phyloP scores from a whole-genome alignment of 1,284 basidiomycete species.

The Cryptococcus sp. region DNA sequence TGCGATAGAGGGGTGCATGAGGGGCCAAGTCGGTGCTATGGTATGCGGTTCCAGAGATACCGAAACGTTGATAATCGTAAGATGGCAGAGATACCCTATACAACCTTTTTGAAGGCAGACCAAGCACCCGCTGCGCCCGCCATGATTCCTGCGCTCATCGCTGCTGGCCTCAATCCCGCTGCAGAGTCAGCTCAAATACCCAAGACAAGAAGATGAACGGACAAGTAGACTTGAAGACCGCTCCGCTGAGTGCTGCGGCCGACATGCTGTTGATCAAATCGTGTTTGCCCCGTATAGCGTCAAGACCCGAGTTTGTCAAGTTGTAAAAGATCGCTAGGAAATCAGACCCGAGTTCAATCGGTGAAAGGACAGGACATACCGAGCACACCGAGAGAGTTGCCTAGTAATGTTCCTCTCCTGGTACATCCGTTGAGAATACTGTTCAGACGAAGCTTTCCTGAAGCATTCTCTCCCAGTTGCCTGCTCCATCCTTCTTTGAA shows the following conservation, averaged over 20 bases:
- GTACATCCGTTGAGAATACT: slow-evolving; percentile 95
- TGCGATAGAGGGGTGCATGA: neutral
- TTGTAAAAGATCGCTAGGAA: slow-evolving; percentile 87
- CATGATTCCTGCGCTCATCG: slow-evolving; percentile 6
- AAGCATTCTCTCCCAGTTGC: slow-evolving; percentile 60
- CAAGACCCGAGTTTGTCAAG: slow-evolving; percentile 88
- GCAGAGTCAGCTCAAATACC: neutral
- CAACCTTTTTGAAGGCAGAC: slow-evolving; percentile 3
- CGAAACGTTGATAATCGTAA: no score
- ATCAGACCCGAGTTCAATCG: slow-evolving; percentile 20
- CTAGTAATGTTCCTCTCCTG: slow-evolving; percentile 91
- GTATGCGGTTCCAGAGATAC: no score
- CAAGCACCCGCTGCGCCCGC: slow-evolving; percentile 9
- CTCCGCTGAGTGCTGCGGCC: slow-evolving; percentile 86
- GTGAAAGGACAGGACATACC: slow-evolving; percentile 54
- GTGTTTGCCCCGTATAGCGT: slow-evolving; percentile 81
- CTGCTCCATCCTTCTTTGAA: slow-evolving; percentile 86
- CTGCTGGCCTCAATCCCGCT: slow-evolving; percentile 5
- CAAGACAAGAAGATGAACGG: slow-evolving; percentile 43
- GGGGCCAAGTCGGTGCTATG: neutral
- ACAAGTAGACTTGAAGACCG: slow-evolving; percentile 91
- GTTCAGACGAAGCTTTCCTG: slow-evolving; percentile 87
- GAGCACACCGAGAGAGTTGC: slow-evolving; percentile 95
- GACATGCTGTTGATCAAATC: slow-evolving; percentile 86
- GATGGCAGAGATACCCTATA: neutral